Evolutionary conservation across 2,329 filamentous ascomycete species (phyloP).

Genomic region (Shiraia bambusicola): DNA sequence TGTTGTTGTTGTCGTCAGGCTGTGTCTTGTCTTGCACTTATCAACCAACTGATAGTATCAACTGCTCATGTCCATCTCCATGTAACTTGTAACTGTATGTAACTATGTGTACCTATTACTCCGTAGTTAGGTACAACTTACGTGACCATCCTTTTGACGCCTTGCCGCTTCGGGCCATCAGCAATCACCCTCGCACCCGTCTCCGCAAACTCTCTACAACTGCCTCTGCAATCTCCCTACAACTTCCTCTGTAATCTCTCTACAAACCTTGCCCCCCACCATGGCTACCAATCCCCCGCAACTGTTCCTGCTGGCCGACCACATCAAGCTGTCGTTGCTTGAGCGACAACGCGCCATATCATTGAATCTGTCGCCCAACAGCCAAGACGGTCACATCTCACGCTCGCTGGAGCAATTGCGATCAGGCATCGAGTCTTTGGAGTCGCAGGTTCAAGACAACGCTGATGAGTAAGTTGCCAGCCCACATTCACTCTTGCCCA

Average conservation of each 20-base stretch:
- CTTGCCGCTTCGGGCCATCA: conserved; percentile 8
- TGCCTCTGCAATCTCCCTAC: conserved; percentile 6
- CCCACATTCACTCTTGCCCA: neutral
- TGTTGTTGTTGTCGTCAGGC: conserved; percentile 9
- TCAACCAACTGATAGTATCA: conserved; percentile 2
- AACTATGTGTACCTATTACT: too few relatives aligned
- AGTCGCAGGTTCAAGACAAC: conserved; percentile 62
- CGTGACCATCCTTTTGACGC: too few relatives aligned
- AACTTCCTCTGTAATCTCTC: too few relatives aligned
- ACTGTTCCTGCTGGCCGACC: conserved; percentile 89
- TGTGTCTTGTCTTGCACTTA: conserved; percentile 8
- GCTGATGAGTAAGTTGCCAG: conserved; percentile 53
- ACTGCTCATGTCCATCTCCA: too few relatives aligned
- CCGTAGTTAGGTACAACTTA: too few relatives aligned
- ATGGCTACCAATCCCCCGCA: conserved; percentile 61
- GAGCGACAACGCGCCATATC: conserved; percentile 85
- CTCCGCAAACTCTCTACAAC: conserved; percentile 4
- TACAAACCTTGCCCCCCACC: conserved; percentile 9
- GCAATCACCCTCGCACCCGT: conserved; percentile 7
- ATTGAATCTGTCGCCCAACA: conserved; percentile 73
- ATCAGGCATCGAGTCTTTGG: conserved; percentile 72
- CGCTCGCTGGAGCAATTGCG: conserved; percentile 84
- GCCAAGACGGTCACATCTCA: conserved; percentile 85
- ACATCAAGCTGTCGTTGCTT: conserved; percentile 92
- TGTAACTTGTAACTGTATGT: too few relatives aligned